Base-by-base conservation (phyloP, 768 basidiomycete genomes). In the Termitomyces sp. region DNA sequence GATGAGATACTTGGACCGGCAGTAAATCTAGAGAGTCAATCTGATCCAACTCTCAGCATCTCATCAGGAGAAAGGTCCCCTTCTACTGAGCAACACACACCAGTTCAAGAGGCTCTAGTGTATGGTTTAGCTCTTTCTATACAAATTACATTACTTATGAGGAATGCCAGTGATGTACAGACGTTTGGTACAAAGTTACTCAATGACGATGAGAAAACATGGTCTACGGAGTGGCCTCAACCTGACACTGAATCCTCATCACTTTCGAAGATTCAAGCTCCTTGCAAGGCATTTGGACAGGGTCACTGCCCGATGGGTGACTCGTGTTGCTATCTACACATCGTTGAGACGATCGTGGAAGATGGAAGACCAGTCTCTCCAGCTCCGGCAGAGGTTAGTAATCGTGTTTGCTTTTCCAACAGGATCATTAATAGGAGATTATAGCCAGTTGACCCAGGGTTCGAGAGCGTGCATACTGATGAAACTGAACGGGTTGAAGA, bases 211-310 rank as follows among this genome's bases (percentile, higher is more conserved):
- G 60, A 65, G 33, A 47, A 66, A 20, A 58, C 57, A 7, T 60
- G 60, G 61, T 46, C 50, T 20, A 45, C 16, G 43, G 46, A 59
- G 20, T 65, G 63, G 64, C 51, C 54, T 6, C 50, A 59, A 23
- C 60, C 63, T 18, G 44, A 47, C 23, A 39, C 32, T 31, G 46
- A 45, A 10, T n/a, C 52, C 3, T 48, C 56, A 7, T 36, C 40
- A 29, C 56, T 48, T 10, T 7, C 36, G 1, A 64, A 64, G 50
- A 58, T 60, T 3, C 57, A 68, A 47, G 53, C 62, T 22, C 69
- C 68, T 22, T 76, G 74, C 57, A 68, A 63, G 53, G 60, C 51
- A 20, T 73, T 66, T 59, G 71, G 68, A 2, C 72, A 75, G 57
- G 73, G 73, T 9, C 61, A 65, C 58, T 75, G 74, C 47, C 10